These are phyloP conservation scores for Mortierella alpina DNA, from an alignment of 192 early-diverging fungal genomes.

Conservation along the genomic window DNA sequence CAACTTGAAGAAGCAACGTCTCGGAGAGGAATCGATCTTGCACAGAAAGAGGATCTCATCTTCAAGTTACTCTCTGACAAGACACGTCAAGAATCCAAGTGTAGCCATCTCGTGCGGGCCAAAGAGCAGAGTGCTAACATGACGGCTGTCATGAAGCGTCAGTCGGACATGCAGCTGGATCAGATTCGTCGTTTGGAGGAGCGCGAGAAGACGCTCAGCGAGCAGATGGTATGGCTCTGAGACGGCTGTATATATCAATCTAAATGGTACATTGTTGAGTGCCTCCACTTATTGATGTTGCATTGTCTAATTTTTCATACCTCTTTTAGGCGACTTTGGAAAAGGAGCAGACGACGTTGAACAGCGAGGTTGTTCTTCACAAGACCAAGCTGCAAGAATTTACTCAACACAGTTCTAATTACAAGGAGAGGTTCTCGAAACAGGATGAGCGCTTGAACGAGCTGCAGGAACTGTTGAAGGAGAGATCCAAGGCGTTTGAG, in stretches of 20 bases:
- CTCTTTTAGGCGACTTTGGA: conserved; percentile 63
- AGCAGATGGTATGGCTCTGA: conserved; percentile 68
- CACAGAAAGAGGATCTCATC: conserved; percentile 83
- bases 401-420: conserved; percentile 66
- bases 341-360: conserved; percentile 70
- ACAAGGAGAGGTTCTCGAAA: conserved; percentile 72
- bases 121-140: conserved; percentile 72
- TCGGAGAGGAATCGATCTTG: conserved; percentile 80
- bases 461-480: conserved; percentile 67
- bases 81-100: conserved; percentile 89
- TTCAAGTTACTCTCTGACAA: conserved; percentile 84
- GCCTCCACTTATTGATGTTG: neutral
- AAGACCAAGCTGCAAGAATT: conserved; percentile 67
- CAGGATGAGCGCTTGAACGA: conserved; percentile 68
- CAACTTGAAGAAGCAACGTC: conserved; percentile 88
- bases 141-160: conserved; percentile 75
- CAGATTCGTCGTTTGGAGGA: conserved; percentile 85
- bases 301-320: neutral
- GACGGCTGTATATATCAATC: neutral
- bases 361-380: conserved; percentile 58
- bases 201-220: conserved; percentile 73
- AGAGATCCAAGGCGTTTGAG: conserved; percentile 71
- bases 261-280: neutral
- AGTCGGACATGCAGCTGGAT: conserved; percentile 88
- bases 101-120: conserved; percentile 74